Base-by-base conservation (phyloP, 495 filamentous ascomycete species). In the Penicillium canariense region DNA sequence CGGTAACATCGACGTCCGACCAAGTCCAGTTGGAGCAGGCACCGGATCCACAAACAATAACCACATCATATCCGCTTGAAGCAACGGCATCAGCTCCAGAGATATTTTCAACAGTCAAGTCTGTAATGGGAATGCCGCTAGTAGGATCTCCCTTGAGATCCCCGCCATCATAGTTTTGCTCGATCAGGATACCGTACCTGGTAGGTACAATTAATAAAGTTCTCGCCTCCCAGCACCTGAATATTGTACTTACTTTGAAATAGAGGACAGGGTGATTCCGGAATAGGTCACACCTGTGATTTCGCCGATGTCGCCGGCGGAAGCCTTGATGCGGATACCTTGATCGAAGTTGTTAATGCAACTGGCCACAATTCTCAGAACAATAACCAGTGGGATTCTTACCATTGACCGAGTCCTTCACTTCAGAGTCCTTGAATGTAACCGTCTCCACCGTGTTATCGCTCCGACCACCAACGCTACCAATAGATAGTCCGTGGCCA, bases 151-250 rank as follows among this genome's bases (percentile, higher is more conserved):
- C 82, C 15, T 76, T 76, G 6, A 74, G 78, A 53, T 66, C 67
- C 15, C 82, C 82, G 44, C 81, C 80, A 61, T 79, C 67, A 50
- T 86, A 87, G 63, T 85, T 81, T 65, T 87, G 84, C 68, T 87
- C 71, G 48, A 87, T 81, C 32, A 84, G 67, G 46, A 87, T 81
- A 32, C 83, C 84, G 60, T 85, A 84, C 3, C 63, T 68, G 35
- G 4, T n/a, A 25, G 56, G 30, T 8, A 45, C 11, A 14, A 27
- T 34, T 44, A n/a, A 9, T 3, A 1, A 35, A 40, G 45, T 32
- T 15, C n/a, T n/a, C 7, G 26, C 15, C 7, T 26, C 0, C 2
- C 17, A 3, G 1, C 3, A 10, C 6, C 1, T 36, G 7, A 14
- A 27, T 0, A 31, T 8, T 8, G 2, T 4, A 2, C 63, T 38